Evolutionary conservation across 371 early-diverging fungal genomes (phyloP), one percentile per base, ranked within the genome.

Genomic region (Lichtheimia hyalospora): DNA sequence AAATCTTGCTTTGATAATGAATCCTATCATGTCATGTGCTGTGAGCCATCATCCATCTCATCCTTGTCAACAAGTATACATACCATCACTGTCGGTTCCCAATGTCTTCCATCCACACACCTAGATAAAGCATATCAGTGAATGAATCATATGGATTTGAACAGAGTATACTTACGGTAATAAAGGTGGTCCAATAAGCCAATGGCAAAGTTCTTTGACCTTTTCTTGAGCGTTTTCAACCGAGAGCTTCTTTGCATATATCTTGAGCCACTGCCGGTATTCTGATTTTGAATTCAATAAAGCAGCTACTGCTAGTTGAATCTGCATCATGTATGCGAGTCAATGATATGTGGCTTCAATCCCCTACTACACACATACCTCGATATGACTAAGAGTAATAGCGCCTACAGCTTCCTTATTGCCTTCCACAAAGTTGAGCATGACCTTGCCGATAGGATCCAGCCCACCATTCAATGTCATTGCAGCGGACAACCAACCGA

Each of bases 201-300:
- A 85, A 61, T 85, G 83, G 68, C 91, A 90, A n/a, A 94, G 63
- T 61, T 91, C 92, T 53, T 82, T 75, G 10, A 81, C 81, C 43
- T 87, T 88, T 0, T 74, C 69, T 34, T 83, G 74, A 13, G 82
- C 78, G 50, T 84, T 82, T 55, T 88, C 90, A 51, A 87, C 84
- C 5, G 90, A 80, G 27, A 94, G 67, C 44, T 83, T 81, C 51
- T 81, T 77, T 3, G 86, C 91, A 77, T 92, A 94, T 42, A 78
- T 69, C 23, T 76, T 68, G 54, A 92, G 55, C 87, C 88, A 87
- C 28, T 83, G 71, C 23, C 70, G 70, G 70, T 84, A 91, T 58
- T 90, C 91, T 5, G 68, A 51, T 2, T 88, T 74, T 18, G 86
- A 85, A 20, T 82, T 73, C n/a, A 89, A 65, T 13, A 86, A 64